Percentiles rank a stretch among this genome's conserved stretches.
Conservation (phyloP, 169 alveolate genomes). For the Theileria equi region DNA sequence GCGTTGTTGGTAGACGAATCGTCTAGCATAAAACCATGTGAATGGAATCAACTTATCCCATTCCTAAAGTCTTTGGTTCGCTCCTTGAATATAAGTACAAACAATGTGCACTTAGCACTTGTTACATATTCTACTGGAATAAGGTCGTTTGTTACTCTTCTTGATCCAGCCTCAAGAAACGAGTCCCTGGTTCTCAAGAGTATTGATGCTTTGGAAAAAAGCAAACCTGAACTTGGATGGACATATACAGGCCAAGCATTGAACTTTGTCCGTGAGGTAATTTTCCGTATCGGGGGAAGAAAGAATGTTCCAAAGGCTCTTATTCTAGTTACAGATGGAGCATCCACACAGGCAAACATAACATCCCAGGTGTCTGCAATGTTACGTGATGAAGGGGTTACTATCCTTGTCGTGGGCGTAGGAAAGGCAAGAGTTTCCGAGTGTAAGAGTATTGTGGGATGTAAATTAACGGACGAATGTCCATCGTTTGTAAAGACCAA, state of each 20-base stretch:
- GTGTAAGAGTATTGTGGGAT: constrained; percentile 60
- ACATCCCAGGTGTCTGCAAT: constrained; percentile 55
- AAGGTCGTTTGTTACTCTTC: constrained; percentile 24
- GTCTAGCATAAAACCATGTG: constrained; percentile 22
- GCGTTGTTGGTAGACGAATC: constrained; percentile 61
- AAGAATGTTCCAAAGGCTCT: constrained; percentile 62
- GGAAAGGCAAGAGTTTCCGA: constrained; percentile 32
- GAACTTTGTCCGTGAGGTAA: constrained; percentile 21
- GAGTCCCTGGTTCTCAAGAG: constrained; percentile 19
- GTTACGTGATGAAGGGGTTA: constrained; percentile 59
- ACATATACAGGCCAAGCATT: constrained; percentile 64
- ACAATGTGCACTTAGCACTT: constrained; percentile 41
- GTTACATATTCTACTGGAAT: constrained; percentile 47
- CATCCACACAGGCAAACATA: constrained; percentile 29
- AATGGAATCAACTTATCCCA: constrained; percentile 52
- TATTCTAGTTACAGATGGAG: constrained; percentile 61
- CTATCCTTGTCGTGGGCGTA: constrained; percentile 61
- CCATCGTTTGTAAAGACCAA: constrained; percentile 59
- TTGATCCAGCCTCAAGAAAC: constrained; percentile 29
- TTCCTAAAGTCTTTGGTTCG: constrained; percentile 27
- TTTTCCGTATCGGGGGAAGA: constrained; percentile 28
- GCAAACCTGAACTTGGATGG: constrained; percentile 46
- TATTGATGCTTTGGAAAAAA: constrained; percentile 17
- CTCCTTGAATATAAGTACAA: constrained; percentile 37
- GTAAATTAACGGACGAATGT: constrained; percentile 34